Percentiles rank a stretch among this genome's conserved stretches.
These are phyloP conservation scores for Telopea speciosissima DNA, from an alignment of 177 flowering plant species.

Conservation along the genomic window DNA sequence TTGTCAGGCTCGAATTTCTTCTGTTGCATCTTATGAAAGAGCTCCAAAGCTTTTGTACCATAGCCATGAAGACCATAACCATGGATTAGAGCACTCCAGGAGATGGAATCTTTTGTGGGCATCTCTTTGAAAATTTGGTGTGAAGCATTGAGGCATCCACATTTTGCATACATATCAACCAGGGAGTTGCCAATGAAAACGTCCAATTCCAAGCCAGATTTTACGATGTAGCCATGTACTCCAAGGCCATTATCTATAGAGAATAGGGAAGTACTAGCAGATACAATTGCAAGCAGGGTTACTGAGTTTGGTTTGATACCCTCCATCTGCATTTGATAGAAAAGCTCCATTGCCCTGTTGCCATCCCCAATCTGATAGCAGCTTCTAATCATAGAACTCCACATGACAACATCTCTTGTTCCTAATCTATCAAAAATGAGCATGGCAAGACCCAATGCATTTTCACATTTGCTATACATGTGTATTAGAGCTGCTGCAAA, in stretches of 20 bases:
- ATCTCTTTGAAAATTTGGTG: conserved; percentile 40
- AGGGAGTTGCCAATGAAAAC: conserved; percentile 45
- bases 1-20: conserved; percentile 32
- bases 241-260: conserved; percentile 27
- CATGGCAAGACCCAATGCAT: conserved; percentile 16
- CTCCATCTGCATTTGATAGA: conserved; percentile 34
- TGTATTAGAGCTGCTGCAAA: conserved; percentile 41
- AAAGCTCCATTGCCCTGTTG: conserved; percentile 31
- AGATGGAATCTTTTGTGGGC: conserved; percentile 33
- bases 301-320: conserved; percentile 46
- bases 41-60: conserved; percentile 41
- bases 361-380: conserved; percentile 27
- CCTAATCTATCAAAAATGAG: conserved; percentile 31
- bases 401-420: conserved; percentile 44
- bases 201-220: conserved; percentile 27
- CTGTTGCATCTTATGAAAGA: conserved; percentile 46
- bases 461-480: conserved; percentile 31
- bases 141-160: conserved; percentile 43
- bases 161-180: conserved; percentile 54
- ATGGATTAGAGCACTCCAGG: conserved; percentile 52
- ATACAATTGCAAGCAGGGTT: conserved; percentile 39
- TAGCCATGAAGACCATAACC: conserved; percentile 44
- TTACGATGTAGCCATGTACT: conserved; percentile 38
- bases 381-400: conserved; percentile 50
- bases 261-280: conserved; percentile 26